Conservation (phyloP, 2,329 filamentous ascomycete genomes). For the Arthrobotrys megalospora region DNA sequence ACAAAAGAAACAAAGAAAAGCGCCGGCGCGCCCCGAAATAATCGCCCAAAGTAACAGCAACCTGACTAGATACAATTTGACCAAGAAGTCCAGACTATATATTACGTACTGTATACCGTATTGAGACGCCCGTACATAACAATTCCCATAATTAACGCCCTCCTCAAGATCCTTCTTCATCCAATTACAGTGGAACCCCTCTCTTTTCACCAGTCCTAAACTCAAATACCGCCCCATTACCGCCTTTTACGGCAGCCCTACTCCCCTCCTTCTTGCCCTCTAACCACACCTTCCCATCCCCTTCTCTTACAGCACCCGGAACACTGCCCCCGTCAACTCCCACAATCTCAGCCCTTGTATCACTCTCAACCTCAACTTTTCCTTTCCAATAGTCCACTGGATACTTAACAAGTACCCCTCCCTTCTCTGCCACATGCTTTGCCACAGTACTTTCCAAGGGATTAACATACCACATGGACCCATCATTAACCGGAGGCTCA, state of each 20-base stretch:
- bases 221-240: not conserved
- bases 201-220: not conserved
- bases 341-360: not conserved
- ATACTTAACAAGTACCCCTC: conserved; percentile 11
- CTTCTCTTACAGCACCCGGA: conserved; percentile 16
- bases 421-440: conserved; percentile 9
- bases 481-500: not conserved
- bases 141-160: no score
- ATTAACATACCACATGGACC: not conserved
- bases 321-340: conserved; percentile 3
- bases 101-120: no score
- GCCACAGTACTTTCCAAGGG: conserved; percentile 4
- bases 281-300: conserved; percentile 4
- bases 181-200: no score
- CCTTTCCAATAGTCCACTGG: conserved; percentile 28
- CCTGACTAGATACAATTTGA: not conserved
- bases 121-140: no score
- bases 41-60: not conserved
- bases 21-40: not conserved
- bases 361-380: conserved; percentile 20
- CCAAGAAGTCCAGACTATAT: not conserved
- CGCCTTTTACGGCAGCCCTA: not conserved
- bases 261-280: not conserved
- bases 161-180: no score
- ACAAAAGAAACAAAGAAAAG: conserved; percentile 10